Evolutionary conservation across 257 asterid species (phyloP).

Genomic region (Mentha longifolia): DNA sequence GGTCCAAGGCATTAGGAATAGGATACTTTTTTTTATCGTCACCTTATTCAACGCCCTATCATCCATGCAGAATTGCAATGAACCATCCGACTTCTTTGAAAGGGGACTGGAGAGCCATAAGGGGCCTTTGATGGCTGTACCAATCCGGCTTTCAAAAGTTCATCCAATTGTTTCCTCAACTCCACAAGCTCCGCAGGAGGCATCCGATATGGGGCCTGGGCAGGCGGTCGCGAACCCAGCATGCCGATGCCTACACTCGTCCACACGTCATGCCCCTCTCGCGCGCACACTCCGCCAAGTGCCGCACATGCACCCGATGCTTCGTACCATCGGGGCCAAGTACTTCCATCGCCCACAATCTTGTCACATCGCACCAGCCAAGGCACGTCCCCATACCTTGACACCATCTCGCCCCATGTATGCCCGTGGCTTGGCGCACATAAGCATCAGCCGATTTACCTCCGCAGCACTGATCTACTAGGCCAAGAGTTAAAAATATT

Average conservation of each 20-base stretch:
- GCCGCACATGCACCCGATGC: too few species aligned
- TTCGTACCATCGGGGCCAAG: too few species aligned
- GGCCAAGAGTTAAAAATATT: too few species aligned
- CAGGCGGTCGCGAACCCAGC: not conserved
- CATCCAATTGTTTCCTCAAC: not conserved
- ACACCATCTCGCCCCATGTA: too few species aligned
- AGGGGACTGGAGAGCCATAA: not conserved
- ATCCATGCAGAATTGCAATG: not conserved
- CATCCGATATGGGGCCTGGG: not conserved
- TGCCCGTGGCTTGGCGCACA: too few species aligned
- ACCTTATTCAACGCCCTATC: not conserved
- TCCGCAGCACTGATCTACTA: too few species aligned
- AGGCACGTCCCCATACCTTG: too few species aligned
- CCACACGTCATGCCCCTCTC: not conserved
- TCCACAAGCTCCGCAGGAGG: not conserved
- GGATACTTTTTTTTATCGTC: not conserved
- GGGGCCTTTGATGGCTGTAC: not conserved
- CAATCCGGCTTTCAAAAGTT: not conserved
- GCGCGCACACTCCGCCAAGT: too few species aligned
- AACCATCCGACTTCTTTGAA: not conserved
- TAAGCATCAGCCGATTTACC: too few species aligned
- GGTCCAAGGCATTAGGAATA: not conserved
- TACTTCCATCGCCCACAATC: too few species aligned
- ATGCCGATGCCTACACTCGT: not conserved
- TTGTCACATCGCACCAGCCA: too few species aligned